A percentile compares a stretch with the other conserved stretches of the same genome.
These are phyloP conservation scores for Penicillium simplicissimum DNA, from an alignment of 495 filamentous ascomycete genomes.

Conservation along the genomic window DNA sequence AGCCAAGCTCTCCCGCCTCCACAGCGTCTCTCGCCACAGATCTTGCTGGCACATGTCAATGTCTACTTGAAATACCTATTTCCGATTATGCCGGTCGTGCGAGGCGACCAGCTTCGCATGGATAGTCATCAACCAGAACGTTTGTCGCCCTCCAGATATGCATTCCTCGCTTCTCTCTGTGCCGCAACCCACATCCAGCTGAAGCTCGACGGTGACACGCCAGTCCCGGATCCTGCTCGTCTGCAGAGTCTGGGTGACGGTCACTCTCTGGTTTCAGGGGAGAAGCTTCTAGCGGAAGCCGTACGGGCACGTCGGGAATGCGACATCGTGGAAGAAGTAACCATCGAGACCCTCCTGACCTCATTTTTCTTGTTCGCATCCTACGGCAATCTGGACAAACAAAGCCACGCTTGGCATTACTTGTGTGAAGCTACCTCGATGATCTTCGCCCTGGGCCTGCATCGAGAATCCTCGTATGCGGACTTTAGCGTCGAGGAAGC, in stretches of 20 bases:
- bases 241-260: slow-evolving; percentile 54
- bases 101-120: slow-evolving; percentile 65
- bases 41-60: slow-evolving; percentile 46
- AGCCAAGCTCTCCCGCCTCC: slow-evolving; percentile 19
- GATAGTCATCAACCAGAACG: slow-evolving; percentile 60
- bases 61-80: slow-evolving; percentile 65
- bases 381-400: slow-evolving; percentile 63
- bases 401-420: slow-evolving; percentile 61
- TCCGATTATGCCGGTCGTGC: slow-evolving; percentile 77
- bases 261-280: slow-evolving; percentile 40
- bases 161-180: slow-evolving; percentile 74
- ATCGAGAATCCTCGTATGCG: slow-evolving; percentile 56
- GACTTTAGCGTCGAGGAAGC: slow-evolving; percentile 47
- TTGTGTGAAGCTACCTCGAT: slow-evolving; percentile 62
- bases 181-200: slow-evolving; percentile 87
- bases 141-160: slow-evolving; percentile 70
- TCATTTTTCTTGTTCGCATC: slow-evolving; percentile 81
- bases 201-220: slow-evolving; percentile 53
- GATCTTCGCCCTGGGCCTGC: slow-evolving; percentile 58
- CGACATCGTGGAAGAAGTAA: slow-evolving; percentile 64
- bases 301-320: slow-evolving; percentile 72
- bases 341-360: slow-evolving; percentile 67
- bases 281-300: slow-evolving; percentile 69
- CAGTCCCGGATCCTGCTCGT: slow-evolving; percentile 54
- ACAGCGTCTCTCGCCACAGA: slow-evolving; percentile 36